Base-by-base conservation (phyloP, 768 basidiomycete species). In the Gyrodon lividus region DNA sequence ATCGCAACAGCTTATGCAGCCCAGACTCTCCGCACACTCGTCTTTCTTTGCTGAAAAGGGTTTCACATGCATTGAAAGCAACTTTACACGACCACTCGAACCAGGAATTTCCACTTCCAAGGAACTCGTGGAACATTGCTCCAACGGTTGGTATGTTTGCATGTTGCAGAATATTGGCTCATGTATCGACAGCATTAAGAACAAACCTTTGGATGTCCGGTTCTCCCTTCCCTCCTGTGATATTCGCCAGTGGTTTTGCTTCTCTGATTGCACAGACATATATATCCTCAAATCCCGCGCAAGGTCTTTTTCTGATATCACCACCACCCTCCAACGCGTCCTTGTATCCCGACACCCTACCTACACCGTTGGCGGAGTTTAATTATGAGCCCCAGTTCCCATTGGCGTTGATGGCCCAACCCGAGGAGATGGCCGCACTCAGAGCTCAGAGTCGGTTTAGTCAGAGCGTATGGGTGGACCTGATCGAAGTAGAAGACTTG, bases 221-320 rank as follows among this genome's bases (percentile, higher is more conserved):
- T 5, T 74, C 76, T 34, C 76, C 81, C 8, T 84, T 83, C 54
- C 78, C 83, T 0, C 83, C 83, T 1, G 74, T 85, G 26, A 70
- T 86, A 33, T 69, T 84, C 54, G 77, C 82, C 2, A 74, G 75
- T 22, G 72, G 73, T 6, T 57, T 70, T 4, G 72, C 74, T 9
- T 75, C 82, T 48, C 70, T 87, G 31, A 75, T 89, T 47, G 77
- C 82, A 7, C 83, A 89, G 63, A 73, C 79, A 19, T 89, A 85
- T 63, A 78, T 89, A 54, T 86, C 82, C 2, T 85, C 83, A 19
- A 69, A 86, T 58, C 84, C 86, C 2, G 82, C 82, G 6, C 72
- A 75, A 5, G 86, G 77, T 0, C 70, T 89, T 43, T 73, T 85
- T 51, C 72, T 88, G n/a, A 75, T 85, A 28, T 77, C 79, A 20